phyloP scores from a whole-genome alignment of 2,329 filamentous ascomycete genomes.

The Nothopassalora personata region DNA sequence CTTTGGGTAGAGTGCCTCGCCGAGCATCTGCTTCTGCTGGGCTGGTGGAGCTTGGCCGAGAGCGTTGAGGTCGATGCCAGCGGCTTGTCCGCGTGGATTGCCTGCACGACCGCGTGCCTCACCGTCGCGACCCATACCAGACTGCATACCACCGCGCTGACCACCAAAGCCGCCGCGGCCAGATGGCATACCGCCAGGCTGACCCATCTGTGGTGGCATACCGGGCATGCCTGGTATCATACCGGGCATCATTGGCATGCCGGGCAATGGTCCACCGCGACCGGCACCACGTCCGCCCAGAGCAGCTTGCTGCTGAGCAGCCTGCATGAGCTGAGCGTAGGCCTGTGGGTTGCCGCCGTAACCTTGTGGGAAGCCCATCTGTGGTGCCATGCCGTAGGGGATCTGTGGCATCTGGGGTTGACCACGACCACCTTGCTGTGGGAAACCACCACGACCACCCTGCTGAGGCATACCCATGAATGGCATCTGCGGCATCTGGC shows the following conservation, averaged over 20 bases:
- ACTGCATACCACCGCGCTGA: constrained; percentile 31
- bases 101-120: constrained; percentile 36
- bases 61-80: constrained; percentile 46
- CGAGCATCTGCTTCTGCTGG: constrained; percentile 98
- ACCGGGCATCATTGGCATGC: constrained; percentile 62
- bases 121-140: constrained; percentile 29
- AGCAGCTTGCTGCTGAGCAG: constrained; percentile 76
- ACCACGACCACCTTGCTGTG: constrained; percentile 78
- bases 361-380: constrained; percentile 67
- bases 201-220: constrained; percentile 57
- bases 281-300: constrained; percentile 61
- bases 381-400: constrained; percentile 71
- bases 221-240: constrained; percentile 26
- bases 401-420: constrained; percentile 83
- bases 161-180: constrained; percentile 36
- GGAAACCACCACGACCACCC: constrained; percentile 80
- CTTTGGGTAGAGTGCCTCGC: constrained; percentile 97
- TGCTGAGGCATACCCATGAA: constrained; percentile 64
- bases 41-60: constrained; percentile 54
- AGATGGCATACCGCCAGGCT: constrained; percentile 35
- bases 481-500: constrained; percentile 57
- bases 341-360: constrained; percentile 68
- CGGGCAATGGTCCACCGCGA: constrained; percentile 61
- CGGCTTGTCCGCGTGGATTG: constrained; percentile 30
- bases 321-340: constrained; percentile 53